Base-by-base conservation (phyloP, 73 alveolate species). In the Paramecium sonneborni region DNA sequence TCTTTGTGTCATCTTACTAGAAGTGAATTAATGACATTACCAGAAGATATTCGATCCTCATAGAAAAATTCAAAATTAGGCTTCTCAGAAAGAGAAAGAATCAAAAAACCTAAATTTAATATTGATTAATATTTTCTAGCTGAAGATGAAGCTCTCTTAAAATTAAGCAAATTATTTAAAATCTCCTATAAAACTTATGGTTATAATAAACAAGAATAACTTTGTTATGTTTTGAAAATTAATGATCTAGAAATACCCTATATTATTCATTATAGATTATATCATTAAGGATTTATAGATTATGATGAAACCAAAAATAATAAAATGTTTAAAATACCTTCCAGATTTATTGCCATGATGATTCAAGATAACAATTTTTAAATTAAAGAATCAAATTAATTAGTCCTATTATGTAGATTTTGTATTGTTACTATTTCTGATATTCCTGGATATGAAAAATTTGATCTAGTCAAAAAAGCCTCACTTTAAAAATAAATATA, bases 391-490 rank as follows among this genome's bases (percentile, higher is more conserved):
- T 30, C 90, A 30, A 21, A 24, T 46, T 9, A 79, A 46, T 23
- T 46, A 0, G 74, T 79, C 0, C 24, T 79, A 79, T 23, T 79
- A 15, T 79, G 90, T 44, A 79, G 90, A 46, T 79, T 79, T 46
- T 79, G 90, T 79, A 79, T 79, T 24, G 90, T 79, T 0, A 24
- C 44, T 20, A 39, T 79, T 41, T 79, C 37, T 6, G 90, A 79
- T 24, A 79, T 79, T 18, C 90, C 90, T 41, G 90, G 90, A 39
- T 41, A 79, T 79, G 90, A 79, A 18, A 79, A 79, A 79, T 79
- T 79, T 3, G 90, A 79, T 41, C 21, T 43, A 8, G n/a, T 46
- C 7, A 79, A 39, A 15, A 79, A 79, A 44, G 39, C 90, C 2
- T 43, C 6, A 11, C 12, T 43, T 1, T 11, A 79, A 8, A 79